Evolutionary conservation across 2,329 filamentous ascomycete species (phyloP), one percentile per base, ranked within the genome.

Genomic region (Calonectria pteridis): DNA sequence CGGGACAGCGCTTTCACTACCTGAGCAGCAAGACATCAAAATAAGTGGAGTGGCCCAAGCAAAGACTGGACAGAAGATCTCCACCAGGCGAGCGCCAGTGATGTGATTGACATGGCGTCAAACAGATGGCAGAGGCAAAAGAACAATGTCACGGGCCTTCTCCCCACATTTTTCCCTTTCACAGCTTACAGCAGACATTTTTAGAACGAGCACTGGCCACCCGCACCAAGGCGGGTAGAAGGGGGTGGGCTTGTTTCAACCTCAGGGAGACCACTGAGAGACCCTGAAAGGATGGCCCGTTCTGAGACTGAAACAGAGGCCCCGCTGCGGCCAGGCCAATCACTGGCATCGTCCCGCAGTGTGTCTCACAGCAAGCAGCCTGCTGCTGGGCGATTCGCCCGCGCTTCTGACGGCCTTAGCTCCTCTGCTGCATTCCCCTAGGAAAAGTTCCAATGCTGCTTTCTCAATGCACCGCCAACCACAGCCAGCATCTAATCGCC

Each of bases 211-310:
- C 72, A 78, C 73, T 62, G 58, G 33, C 72, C 68, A 71, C 9
- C 49, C 29, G 23, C 29, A 26, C 9, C 16, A 40, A 65, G 59
- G 62, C 35, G 51, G 51, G 31, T 55, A 53, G 13, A 16, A 23
- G 35, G 51, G 26, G 31, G 6, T 14, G 76, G 76, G 73, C 73
- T 53, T 72, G 79, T 81, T 81, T 81, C 79, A 81, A 73, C 74
- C 73, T 81, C 76, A 81, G 79, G 79, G 63, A 76, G 74, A 67
- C 79, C 76, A 80, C 69, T 80, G 68, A 70, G 33, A n/a, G 58
- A 2, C 35, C 51, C 55, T 13, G 26, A 51, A 40, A 28, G 13
- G 43, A 50, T 53, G 31, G 37, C 40, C 46, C 50, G 64, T 67
- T 77, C 78, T 77, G 77, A 79, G 74, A 79, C 78, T 66, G 72